Conservation (phyloP, 2,329 filamentous ascomycete species). For the Graphium sp. region DNA sequence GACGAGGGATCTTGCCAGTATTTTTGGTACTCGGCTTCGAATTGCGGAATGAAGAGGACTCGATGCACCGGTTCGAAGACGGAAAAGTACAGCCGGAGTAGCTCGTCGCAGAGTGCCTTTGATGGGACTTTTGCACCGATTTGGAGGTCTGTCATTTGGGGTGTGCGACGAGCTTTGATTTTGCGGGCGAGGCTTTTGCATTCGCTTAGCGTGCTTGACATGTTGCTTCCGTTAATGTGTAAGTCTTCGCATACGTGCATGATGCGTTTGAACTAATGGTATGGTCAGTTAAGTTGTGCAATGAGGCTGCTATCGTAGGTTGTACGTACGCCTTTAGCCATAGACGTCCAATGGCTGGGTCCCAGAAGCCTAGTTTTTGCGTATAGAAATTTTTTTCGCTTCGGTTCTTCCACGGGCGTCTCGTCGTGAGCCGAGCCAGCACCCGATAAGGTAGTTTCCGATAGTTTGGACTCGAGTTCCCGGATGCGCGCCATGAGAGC, state of each 20-base stretch:
- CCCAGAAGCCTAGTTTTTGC: conserved; percentile 4
- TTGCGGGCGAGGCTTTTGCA: conserved; percentile 34
- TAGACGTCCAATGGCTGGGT: conserved; percentile 3
- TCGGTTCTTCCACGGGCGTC: too few relatives aligned
- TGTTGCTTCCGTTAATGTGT: neutral
- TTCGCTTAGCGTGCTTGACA: conserved; percentile 5
- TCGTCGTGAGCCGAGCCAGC: too few relatives aligned
- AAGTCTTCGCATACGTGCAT: too few relatives aligned
- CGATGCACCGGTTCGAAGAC: conserved; percentile 29
- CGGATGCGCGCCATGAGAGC: too few relatives aligned
- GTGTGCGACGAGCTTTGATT: conserved; percentile 31
- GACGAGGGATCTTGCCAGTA: conserved; percentile 20
- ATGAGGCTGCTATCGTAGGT: too few relatives aligned
- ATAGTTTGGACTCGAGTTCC: too few relatives aligned
- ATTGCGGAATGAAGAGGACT: conserved; percentile 32
- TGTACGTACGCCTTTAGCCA: too few relatives aligned
- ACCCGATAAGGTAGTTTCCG: too few relatives aligned
- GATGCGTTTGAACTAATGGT: too few relatives aligned
- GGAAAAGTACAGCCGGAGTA: conserved; percentile 30
- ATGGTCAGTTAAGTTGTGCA: too few relatives aligned
- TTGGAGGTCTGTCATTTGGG: conserved; percentile 25
- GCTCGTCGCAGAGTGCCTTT: conserved; percentile 22
- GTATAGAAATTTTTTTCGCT: too few relatives aligned
- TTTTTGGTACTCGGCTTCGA: conserved; percentile 27
- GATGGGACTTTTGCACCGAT: conserved; percentile 22